Evolutionary conservation across 805 yeast genomes (phyloP), one percentile per base, ranked within the genome.

Genomic region (Kluyveromyces nonfermentans): DNA sequence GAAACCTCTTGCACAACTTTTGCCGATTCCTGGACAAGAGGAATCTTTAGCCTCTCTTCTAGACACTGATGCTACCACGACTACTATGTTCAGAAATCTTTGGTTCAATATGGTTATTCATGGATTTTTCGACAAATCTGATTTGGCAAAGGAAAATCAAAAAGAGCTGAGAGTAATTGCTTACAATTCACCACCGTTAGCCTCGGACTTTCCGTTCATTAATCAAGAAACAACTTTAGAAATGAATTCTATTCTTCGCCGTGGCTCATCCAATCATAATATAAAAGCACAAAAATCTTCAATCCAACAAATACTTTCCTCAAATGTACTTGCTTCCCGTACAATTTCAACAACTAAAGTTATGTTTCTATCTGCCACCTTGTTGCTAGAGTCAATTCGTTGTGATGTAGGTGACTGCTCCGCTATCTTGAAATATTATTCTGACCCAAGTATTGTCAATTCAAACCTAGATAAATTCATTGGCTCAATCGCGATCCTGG

Each of bases 61-160:
- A n/a, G 43, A 45, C 7, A 51, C 55, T 18, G 64, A 81, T 49
- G 75, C 76, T 33, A 67, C 67, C 1, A 67, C 78, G 1, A 67
- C 78, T 39, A 71, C 74, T 37, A 67, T 80, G 46, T 86, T 90
- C 69, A 75, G 94, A 56, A 84, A 93, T 62, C 78, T 87, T 36
- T 93, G 99, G 99, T 87, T 86, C 62, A 93, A 90, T 56, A 70
- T 93, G 72, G 90, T 82, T 4, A 84, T 89, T 21, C 96, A 93
- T 62, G 98, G 98, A 0, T 87, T 80, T 59, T 74, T 78, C n/a
- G 69, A 70, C 44, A 70, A 70, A 32, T 79, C 93, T 0, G 68
- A 69, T 12, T 67, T 80, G 55, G 73, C 77, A 14, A 63, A 65
- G 44, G 64, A 65, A n/a, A 72, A 75, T 54, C 60, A 63, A 35